phyloP scores from a whole-genome alignment of 2,329 filamentous ascomycete species.

The Talaromyces sp. region DNA sequence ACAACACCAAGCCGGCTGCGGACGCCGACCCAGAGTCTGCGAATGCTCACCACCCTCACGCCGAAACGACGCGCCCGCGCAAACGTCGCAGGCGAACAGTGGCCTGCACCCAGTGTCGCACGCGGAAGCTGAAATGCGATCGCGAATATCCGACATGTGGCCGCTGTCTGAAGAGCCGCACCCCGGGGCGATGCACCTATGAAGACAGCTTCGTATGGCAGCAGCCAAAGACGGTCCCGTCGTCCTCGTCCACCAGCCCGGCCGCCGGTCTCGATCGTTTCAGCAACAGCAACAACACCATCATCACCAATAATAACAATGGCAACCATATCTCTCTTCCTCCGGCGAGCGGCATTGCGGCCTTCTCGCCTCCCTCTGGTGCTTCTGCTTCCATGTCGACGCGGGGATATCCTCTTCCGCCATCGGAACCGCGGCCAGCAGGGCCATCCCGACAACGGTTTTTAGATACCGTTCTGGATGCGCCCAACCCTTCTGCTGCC shows the following conservation, averaged over 20 bases:
- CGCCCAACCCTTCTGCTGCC: conserved; percentile 2
- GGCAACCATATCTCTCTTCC: conserved; percentile 6
- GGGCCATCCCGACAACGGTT: conserved; percentile 6
- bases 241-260: conserved; percentile 4
- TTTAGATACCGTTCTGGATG: conserved; percentile 11
- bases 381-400: neutral
- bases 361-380: neutral
- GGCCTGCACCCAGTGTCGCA: conserved; percentile 38
- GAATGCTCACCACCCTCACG: neutral
- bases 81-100: conserved; percentile 36
- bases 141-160: conserved; percentile 36
- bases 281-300: neutral
- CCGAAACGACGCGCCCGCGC: conserved; percentile 20
- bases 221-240: conserved; percentile 29
- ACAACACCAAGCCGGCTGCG: neutral
- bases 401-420: neutral
- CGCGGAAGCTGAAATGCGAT: conserved; percentile 39
- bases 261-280: conserved; percentile 18
- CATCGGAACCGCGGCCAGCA: neutral
- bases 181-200: conserved; percentile 32
- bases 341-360: conserved; percentile 2
- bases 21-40: neutral
- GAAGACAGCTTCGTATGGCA: conserved; percentile 37
- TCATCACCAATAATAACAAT: neutral
- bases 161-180: conserved; percentile 33